phyloP scores from a whole-genome alignment of 352 stramenopile genomes.

The Globisporangium barbulae region DNA sequence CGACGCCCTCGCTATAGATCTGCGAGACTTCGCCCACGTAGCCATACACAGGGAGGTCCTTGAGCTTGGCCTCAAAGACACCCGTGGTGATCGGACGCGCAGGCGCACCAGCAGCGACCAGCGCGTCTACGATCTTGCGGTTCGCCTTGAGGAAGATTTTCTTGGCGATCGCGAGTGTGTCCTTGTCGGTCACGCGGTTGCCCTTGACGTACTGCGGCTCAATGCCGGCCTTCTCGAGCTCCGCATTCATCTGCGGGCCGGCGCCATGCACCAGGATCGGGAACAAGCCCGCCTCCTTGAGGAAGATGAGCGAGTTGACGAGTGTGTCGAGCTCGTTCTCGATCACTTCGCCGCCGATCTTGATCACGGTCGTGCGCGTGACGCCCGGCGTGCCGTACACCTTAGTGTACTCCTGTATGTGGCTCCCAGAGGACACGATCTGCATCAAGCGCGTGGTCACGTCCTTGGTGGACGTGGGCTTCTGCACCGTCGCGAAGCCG shows the following conservation, averaged over 20 bases:
- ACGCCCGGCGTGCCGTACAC: conserved; percentile 72
- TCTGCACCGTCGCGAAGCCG: conserved; percentile 13
- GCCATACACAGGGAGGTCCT: conserved; percentile 79
- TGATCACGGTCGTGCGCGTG: conserved; percentile 82
- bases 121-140: conserved; percentile 72
- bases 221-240: conserved; percentile 72
- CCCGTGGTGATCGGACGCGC: conserved; percentile 80
- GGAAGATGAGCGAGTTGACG: conserved; percentile 78
- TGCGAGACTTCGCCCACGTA: conserved; percentile 83
- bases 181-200: conserved; percentile 85
- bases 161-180: conserved; percentile 84
- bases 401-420: conserved; percentile 66
- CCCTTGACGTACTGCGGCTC: conserved; percentile 87
- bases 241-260: conserved; percentile 88
- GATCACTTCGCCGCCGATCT: conserved; percentile 88
- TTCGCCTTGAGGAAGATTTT: conserved; percentile 85
- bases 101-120: conserved; percentile 59
- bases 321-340: conserved; percentile 86
- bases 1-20: conserved; percentile 68
- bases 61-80: conserved; percentile 83
- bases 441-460: conserved; percentile 53
- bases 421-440: conserved; percentile 51
- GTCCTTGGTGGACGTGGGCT: conserved; percentile 43
- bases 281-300: conserved; percentile 80
- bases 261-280: conserved; percentile 87